Evolutionary conservation across 208 protist genomes (phyloP), one percentile per base, ranked within the genome.

Genomic region (Trypanosoma cruzi): DNA sequence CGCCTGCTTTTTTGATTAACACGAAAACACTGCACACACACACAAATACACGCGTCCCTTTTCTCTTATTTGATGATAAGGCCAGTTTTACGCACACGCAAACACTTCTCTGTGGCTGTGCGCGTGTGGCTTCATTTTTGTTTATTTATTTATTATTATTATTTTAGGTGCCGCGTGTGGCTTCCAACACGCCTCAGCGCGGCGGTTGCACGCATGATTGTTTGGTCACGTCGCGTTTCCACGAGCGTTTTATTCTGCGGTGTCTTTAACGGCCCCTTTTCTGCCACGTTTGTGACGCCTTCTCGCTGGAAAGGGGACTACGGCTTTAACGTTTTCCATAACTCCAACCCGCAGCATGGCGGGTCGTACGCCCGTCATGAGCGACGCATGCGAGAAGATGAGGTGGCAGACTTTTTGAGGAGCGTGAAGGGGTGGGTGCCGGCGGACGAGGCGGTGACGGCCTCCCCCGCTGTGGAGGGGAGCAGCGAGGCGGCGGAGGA

Each of bases 341-440:
- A 93, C 79, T 88, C 80, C 26, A 95, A 95, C 79, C 89, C 89
- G 48, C 85, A 95, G 69, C 86, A 95, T 55, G 89, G 89, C 49
- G 89, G 82, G 54, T 87, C 81, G 36, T 95, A 95, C 72, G 85
- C 86, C 29, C 75, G 85, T 13, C 86, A 93, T 64, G 89, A 95
- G 68, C 89, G 89, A 20, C 77, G 85, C 31, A 92, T 93, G 89
- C 75, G 86, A 0, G 89, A 95, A n/a, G 89, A 95, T 56, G 89
- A 95, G 61, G 79, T 95, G 46, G 86, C 92, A 49, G 89, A 95
- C 73, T 95, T 95, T 63, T 53, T 90, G 22, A 75, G 77, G 26
- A 92, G 85, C 2, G 89, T 95, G 31, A 89, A 90, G 76, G 86
- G 88, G 50, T 95, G 89, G 87, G 57, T 40, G 11, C 80, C 81